Evolutionary conservation across 768 basidiomycete species (phyloP), one percentile per base, ranked within the genome.

Genomic region (Termitomyces sp.): DNA sequence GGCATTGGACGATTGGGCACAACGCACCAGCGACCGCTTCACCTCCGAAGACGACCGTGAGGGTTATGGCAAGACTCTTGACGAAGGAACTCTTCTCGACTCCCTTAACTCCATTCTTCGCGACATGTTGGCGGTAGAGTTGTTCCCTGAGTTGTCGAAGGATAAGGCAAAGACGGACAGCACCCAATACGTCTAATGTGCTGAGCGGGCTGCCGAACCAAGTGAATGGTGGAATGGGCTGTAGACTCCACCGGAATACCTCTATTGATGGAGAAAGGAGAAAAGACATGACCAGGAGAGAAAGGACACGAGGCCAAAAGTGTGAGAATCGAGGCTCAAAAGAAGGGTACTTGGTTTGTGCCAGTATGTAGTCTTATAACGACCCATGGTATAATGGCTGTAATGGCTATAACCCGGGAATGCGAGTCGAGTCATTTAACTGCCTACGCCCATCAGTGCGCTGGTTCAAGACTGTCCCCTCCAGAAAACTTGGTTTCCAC

Each of bases 381-480:
- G 68, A 63, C 64, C 67, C 62, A 68, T 90, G 80, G 88, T 69
- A 65, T 63, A 90, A 83, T 75, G 88, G 90, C 80, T 92, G 88
- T 91, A 82, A 71, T 65, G 90, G 88, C 86, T 86, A 81, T 74
- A 77, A 87, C 66, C 78, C 77, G 83, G 90, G 90, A 85, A 90
- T 91, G 88, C 76, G 84, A 75, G 75, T 79, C 81, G 79, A 26
- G 81, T 80, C 73, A 72, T 72, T 60, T 74, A 75, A 88, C 82
- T 83, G 87, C 81, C 70, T 62, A 45, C 70, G 65, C 72, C 74
- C 81, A 78, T 75, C 71, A 80, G 90, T 83, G 90, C 90, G 89
- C 90, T 88, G 85, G 87, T 90, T 91, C 90, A 87, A 91, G 87
- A 80, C 88, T 81, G 84, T 85, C 87, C 87, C 88, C 90, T 90